These are phyloP conservation scores for Candida silvatica DNA, from an alignment of 805 yeast genomes.

Conservation along the genomic window DNA sequence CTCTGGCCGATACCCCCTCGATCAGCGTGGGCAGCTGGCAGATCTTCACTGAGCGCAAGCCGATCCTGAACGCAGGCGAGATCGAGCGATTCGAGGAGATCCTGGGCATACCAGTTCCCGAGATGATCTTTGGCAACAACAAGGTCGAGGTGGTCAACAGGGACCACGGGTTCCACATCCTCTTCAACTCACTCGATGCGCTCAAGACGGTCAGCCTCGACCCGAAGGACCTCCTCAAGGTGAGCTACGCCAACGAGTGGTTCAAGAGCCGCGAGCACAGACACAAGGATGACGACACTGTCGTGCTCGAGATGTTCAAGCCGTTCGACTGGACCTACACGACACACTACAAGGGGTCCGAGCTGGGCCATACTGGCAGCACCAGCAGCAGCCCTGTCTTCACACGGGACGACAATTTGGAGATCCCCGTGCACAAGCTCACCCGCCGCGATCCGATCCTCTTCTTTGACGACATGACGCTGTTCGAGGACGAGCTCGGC, in stretches of 20 bases:
- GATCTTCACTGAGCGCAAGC: constrained; percentile 60
- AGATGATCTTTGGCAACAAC: constrained; percentile 93
- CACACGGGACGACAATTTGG: constrained; percentile 19
- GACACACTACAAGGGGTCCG: constrained; percentile 64
- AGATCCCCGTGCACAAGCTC: constrained; percentile 65
- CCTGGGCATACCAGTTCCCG: constrained; percentile 81
- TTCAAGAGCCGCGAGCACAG: constrained; percentile 28
- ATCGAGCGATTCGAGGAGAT: constrained; percentile 57
- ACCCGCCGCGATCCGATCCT: constrained; percentile 71
- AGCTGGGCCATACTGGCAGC: constrained; percentile 9
- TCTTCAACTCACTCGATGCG: constrained; percentile 75
- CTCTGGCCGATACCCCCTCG: constrained; percentile 59
- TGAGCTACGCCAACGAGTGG: constrained; percentile 88
- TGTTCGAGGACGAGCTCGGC: constrained; percentile 92
- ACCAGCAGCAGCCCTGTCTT: constrained; percentile 7
- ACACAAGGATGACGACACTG: constrained; percentile 21
- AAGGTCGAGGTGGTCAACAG: constrained; percentile 33
- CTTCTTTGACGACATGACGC: constrained; percentile 79
- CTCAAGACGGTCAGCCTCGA: constrained; percentile 46
- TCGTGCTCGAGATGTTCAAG: constrained; percentile 52
- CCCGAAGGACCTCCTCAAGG: constrained; percentile 42
- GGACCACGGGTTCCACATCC: constrained; percentile 26
- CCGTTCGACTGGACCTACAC: constrained; percentile 98
- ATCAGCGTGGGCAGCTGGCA: constrained; percentile 69
- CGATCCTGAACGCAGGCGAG: constrained; percentile 69